A percentile compares a stretch with the other conserved stretches of the same genome.
These are phyloP conservation scores for Lycium barbarum DNA, from an alignment of 257 asterid genomes.

Conservation along the genomic window DNA sequence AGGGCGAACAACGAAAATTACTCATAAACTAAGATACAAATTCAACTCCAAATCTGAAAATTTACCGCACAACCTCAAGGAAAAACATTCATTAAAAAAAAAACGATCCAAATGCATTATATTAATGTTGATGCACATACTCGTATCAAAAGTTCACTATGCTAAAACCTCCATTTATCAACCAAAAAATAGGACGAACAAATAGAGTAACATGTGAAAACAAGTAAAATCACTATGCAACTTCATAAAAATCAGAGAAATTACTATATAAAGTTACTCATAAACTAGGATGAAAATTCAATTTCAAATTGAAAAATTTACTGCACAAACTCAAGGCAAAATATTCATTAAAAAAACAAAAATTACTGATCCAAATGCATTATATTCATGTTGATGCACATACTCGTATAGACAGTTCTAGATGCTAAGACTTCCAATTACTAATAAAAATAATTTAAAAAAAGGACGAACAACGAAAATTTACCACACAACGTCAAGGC, in stretches of 20 bases:
- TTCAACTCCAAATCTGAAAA: not conserved
- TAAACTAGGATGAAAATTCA: not conserved
- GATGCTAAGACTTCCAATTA: not conserved
- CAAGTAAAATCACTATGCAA: not conserved
- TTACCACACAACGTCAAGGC: too few species aligned
- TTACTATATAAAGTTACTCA: not conserved
- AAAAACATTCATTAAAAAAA: not conserved
- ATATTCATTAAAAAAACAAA: not conserved
- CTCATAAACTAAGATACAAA: not conserved
- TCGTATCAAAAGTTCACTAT: not conserved
- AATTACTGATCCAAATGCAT: not conserved
- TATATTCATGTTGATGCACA: not conserved
- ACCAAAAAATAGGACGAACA: not conserved
- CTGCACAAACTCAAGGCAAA: not conserved
- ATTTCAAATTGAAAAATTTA: not conserved
- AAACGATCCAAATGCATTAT: not conserved
- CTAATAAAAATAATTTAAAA: not conserved
- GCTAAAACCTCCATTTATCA: not conserved
- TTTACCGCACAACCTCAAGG: not conserved
- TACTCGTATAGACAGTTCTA: not conserved
- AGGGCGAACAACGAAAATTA: not conserved
- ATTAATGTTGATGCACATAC: not conserved
- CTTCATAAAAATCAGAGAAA: not conserved
- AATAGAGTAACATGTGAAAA: not conserved
- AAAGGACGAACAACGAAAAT: not conserved